phyloP scores from a whole-genome alignment of 768 basidiomycete genomes.

The Tephrocybe sp. region DNA sequence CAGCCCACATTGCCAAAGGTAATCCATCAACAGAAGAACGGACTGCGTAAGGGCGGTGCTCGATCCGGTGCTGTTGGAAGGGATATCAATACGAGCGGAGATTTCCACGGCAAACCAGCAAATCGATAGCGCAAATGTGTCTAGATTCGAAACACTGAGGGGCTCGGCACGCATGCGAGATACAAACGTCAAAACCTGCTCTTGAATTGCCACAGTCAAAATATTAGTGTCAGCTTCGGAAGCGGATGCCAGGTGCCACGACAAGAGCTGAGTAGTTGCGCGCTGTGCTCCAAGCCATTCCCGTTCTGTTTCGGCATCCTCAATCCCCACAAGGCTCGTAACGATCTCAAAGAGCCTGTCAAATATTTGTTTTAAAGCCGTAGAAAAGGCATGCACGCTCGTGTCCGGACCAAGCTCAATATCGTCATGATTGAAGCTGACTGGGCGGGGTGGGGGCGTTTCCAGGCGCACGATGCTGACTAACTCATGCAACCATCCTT shows the following conservation, averaged over 20 bases:
- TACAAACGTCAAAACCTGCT: slow-evolving; percentile 37
- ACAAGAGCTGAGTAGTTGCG: slow-evolving; percentile 43
- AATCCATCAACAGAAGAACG: slow-evolving; percentile 40
- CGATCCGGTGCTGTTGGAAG: slow-evolving; percentile 14
- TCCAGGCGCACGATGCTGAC: slow-evolving; percentile 31
- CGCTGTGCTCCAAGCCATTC: slow-evolving; percentile 43
- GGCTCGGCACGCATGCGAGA: slow-evolving; percentile 36
- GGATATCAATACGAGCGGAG: slow-evolving; percentile 35
- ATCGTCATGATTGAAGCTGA: slow-evolving; percentile 32
- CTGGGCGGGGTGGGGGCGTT: slow-evolving; percentile 28
- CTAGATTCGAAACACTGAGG: slow-evolving; percentile 29
- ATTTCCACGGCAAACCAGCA: slow-evolving; percentile 70
- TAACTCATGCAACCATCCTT: slow-evolving; percentile 61
- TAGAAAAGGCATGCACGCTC: slow-evolving; percentile 41
- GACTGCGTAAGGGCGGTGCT: slow-evolving; percentile 25
- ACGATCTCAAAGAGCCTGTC: slow-evolving; percentile 42
- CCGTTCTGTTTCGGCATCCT: slow-evolving; percentile 24
- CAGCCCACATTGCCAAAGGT: slow-evolving; percentile 56
- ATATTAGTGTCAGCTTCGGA: slow-evolving; percentile 29
- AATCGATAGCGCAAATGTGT: slow-evolving; percentile 40
- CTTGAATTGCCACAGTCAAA: slow-evolving; percentile 33
- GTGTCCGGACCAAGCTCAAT: slow-evolving; percentile 45
- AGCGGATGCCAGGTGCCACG: slow-evolving; percentile 39
- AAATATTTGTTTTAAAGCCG: slow-evolving; percentile 44
- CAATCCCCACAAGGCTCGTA: slow-evolving; percentile 35